Evolutionary conservation across 2,329 filamentous ascomycete species (phyloP).

Genomic region (Cryoendolithus antarcticus): DNA sequence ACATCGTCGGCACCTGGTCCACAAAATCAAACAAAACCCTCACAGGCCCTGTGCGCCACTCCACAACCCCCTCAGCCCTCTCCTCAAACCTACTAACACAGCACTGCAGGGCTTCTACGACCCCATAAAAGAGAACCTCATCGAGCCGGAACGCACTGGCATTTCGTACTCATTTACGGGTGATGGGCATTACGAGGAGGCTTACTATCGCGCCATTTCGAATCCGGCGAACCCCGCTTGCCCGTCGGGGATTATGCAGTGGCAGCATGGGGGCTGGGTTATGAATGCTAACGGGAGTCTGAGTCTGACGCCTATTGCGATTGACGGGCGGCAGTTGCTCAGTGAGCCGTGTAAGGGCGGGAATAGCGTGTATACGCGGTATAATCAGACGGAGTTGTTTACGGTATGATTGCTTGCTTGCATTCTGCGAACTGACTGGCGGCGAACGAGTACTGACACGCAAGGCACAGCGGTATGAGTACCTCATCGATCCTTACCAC

Average conservation of each 20-base stretch:
- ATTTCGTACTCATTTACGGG: constrained; percentile 63
- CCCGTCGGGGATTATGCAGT: constrained; percentile 25
- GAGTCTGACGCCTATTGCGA: constrained; percentile 45
- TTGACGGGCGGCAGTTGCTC: constrained; percentile 55
- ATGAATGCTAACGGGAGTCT: constrained; percentile 47
- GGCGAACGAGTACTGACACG: not conserved
- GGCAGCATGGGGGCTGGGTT: constrained; percentile 56
- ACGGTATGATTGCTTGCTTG: constrained; percentile 31
- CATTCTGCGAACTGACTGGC: no score
- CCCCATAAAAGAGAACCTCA: constrained; percentile 50
- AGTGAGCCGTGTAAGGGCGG: constrained; percentile 51
- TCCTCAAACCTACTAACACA: not conserved
- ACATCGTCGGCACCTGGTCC: constrained; percentile 58
- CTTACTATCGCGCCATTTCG: constrained; percentile 55
- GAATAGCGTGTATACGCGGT: constrained; percentile 49
- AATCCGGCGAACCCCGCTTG: constrained; percentile 44
- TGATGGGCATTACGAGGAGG: constrained; percentile 56
- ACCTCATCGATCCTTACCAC: constrained; percentile 47
- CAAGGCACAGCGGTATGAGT: constrained; percentile 28
- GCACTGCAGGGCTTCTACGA: constrained; percentile 53
- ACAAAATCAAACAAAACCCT: constrained; percentile 58
- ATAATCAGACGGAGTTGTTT: constrained; percentile 52
- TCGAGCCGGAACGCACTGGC: constrained; percentile 53
- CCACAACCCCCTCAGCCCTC: no score
- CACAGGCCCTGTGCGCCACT: constrained; percentile 50